phyloP scores from a whole-genome alignment of 2,329 filamentous ascomycete genomes.

The Ophiostoma sp. region DNA sequence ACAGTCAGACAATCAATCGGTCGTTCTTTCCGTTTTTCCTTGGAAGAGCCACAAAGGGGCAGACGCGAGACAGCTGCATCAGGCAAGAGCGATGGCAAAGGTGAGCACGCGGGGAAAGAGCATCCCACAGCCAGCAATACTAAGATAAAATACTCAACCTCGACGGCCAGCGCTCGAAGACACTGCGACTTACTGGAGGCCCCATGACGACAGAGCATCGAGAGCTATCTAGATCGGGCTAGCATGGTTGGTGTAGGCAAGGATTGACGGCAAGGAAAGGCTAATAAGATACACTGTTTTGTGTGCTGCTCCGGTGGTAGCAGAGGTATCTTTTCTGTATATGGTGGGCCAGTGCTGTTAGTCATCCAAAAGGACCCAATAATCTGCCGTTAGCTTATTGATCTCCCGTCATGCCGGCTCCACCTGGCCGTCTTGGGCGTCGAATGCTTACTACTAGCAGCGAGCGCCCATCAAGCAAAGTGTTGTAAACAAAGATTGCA shows the following conservation, averaged over 20 bases:
- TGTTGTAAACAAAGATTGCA: constrained; percentile 14
- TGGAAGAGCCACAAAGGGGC: too few species aligned
- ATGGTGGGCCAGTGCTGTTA: background rate
- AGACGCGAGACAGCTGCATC: background rate
- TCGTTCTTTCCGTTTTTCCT: too few species aligned
- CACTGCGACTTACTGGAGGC: background rate
- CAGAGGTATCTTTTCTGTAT: background rate
- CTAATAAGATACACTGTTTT: background rate
- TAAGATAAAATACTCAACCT: background rate
- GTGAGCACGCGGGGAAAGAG: background rate
- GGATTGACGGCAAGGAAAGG: constrained; percentile 5
- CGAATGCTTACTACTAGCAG: background rate
- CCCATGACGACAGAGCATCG: constrained; percentile 16
- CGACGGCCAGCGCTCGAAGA: background rate
- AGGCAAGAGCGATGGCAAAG: background rate
- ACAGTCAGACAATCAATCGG: background rate
- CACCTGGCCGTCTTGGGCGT: constrained; percentile 13
- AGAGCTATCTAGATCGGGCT: constrained; percentile 16
- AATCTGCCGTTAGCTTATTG: constrained; percentile 3
- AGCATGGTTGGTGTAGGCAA: background rate
- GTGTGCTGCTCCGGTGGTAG: background rate
- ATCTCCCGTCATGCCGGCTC: constrained; percentile 10
- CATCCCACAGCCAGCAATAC: background rate
- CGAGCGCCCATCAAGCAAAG: background rate
- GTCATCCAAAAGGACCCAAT: constrained; percentile 8